A percentile compares a stretch with the other conserved stretches of the same genome.
Evolutionary conservation across 148 eudicot genomes (phyloP).

Genomic region (Polygonum maritimum): DNA sequence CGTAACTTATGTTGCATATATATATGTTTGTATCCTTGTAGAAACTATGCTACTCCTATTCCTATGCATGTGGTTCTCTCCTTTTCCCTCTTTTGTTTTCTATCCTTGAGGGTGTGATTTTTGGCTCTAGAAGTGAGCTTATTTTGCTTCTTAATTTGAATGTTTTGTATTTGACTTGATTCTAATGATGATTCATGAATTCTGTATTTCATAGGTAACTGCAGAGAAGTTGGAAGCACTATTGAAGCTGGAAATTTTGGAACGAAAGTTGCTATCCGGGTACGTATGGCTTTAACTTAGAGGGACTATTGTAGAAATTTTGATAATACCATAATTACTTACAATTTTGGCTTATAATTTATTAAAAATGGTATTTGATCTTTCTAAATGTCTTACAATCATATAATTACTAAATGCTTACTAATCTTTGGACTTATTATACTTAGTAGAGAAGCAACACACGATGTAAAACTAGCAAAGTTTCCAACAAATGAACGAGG

Average conservation of each 20-base stretch:
- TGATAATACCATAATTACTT: neutral
- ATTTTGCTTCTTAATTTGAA: too few species aligned
- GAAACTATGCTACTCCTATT: neutral
- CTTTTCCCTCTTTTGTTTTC: neutral
- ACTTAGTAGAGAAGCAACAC: neutral
- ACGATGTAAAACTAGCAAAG: neutral
- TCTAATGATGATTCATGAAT: neutral
- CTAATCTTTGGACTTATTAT: neutral
- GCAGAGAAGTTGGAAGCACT: neutral
- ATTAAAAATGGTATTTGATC: too few species aligned
- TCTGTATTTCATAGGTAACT: neutral
- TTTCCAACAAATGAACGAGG: neutral
- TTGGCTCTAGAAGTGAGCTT: neutral
- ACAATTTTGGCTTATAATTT: neutral
- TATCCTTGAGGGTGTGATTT: neutral
- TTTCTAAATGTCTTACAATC: neutral
- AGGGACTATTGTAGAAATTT: neutral
- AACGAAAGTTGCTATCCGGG: neutral
- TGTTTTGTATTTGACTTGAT: neutral
- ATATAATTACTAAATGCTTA: neutral
- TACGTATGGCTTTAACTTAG: neutral
- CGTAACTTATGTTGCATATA: neutral
- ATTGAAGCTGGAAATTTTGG: slow-evolving; percentile 3
- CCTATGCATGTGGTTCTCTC: neutral
- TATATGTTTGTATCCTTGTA: neutral